Base-by-base conservation (phyloP, 768 basidiomycete species). In the Collybiopsis luxurians region DNA sequence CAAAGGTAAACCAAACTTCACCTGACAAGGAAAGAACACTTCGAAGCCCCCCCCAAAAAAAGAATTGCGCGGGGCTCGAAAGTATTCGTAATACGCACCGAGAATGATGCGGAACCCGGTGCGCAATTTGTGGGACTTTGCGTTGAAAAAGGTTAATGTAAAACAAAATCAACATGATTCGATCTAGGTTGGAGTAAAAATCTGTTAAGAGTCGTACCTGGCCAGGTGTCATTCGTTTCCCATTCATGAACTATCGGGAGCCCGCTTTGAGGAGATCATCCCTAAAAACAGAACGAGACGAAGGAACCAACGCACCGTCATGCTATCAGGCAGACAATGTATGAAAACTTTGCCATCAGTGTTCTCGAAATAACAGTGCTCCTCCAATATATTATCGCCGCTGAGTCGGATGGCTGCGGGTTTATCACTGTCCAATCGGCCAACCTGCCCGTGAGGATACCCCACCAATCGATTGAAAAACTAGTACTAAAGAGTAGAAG, bases 41-140 rank as follows among this genome's bases (percentile, higher is more conserved):
- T n/a, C n/a, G n/a, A n/a, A n/a, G n/a, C n/a, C n/a, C n/a, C n/a
- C n/a, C n/a, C n/a, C n/a, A n/a, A n/a, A n/a, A n/a, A n/a, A 47
- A 28, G 28, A 24, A 13, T 23, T 6, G 52, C n/a, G n/a, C n/a
- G n/a, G n/a, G n/a, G n/a, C n/a, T n/a, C n/a, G n/a, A n/a, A n/a
- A n/a, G n/a, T n/a, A n/a, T n/a, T n/a, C n/a, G n/a, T n/a, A 21
- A 36, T 31, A 73, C 82, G 57, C 64, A 92, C 91, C 96, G 50
- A 99, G 82, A 69, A 99, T 99, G 66, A 99, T 92, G 28, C 97
- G 91, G 70, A 89, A 98, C 34, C 97, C 97, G 53, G 95, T 95
- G 36, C 89, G 86, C 45, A 99, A 82, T 73, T 92, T 93, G 69
- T 90, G 83, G 12, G 87, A 80, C 90, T 81, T n/a, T n/a, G n/a